A percentile compares a stretch with the other conserved stretches of the same genome.
These are phyloP conservation scores for Nakaseomyces uthaithaninus DNA, from an alignment of 1,139 yeast species.

Conservation along the genomic window DNA sequence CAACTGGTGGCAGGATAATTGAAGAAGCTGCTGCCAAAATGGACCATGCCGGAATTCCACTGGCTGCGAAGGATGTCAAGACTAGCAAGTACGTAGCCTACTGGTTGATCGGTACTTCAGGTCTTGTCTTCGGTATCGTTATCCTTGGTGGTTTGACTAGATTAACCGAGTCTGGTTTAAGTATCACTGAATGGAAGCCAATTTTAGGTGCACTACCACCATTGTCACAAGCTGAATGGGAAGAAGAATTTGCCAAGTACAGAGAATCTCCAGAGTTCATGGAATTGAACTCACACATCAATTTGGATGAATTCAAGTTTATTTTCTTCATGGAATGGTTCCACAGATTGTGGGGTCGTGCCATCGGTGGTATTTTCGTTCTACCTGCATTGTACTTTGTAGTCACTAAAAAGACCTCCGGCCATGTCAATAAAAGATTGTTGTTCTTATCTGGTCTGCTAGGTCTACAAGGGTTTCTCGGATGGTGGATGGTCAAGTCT, in stretches of 20 bases:
- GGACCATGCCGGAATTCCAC: constrained; percentile 4
- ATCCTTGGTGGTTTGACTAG: constrained; percentile 95
- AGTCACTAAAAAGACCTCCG: constrained; percentile 54
- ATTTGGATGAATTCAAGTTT: constrained; percentile 87
- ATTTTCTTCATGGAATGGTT: constrained; percentile 98
- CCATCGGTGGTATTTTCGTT: constrained; percentile 75
- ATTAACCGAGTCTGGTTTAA: constrained; percentile 88
- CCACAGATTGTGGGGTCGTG: constrained; percentile 85
- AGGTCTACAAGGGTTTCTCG: constrained; percentile 91
- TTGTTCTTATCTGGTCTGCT: constrained; percentile 66
- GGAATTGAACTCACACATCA: constrained; percentile 80
- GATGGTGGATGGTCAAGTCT: constrained; percentile 99
- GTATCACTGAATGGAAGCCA: constrained; percentile 98
- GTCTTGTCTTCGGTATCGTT: constrained; percentile 88
- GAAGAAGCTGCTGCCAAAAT: constrained; percentile 6
- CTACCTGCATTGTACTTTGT: constrained; percentile 82
- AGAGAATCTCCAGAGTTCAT: constrained; percentile 84
- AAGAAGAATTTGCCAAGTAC: constrained; percentile 71
- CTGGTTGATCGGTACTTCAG: constrained; percentile 87
- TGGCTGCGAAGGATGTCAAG: constrained; percentile 7
- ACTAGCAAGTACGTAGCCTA: constrained; percentile 50
- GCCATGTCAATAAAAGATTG: constrained; percentile 59
- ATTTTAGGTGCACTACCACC: constrained; percentile 95
- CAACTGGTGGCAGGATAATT: constrained; percentile 4
- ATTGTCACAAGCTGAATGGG: constrained; percentile 71